A percentile compares a stretch with the other conserved stretches of the same genome.
These are phyloP conservation scores for Barnettozyma populi DNA, from an alignment of 805 yeast species.

Conservation along the genomic window DNA sequence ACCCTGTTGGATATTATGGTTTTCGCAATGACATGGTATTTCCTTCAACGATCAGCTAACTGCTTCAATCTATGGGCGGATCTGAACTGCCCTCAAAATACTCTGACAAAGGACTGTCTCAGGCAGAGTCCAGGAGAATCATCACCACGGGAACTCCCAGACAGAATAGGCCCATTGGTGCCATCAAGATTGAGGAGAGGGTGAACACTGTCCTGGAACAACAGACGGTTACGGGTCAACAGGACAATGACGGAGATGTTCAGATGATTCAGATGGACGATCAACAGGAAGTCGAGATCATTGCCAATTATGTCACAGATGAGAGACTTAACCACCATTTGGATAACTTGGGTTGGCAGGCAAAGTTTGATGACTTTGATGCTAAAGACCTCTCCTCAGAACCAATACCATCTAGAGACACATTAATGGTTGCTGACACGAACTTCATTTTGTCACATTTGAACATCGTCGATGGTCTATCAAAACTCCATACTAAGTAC, in stretches of 20 bases:
- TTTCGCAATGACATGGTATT: too few relatives aligned
- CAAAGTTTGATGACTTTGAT: background rate
- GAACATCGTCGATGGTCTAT: conserved; percentile 48
- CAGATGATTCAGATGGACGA: conserved; percentile 47
- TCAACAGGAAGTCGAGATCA: conserved; percentile 36
- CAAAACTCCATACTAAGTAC: conserved; percentile 34
- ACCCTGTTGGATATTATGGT: too few relatives aligned
- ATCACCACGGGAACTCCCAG: conserved; percentile 18
- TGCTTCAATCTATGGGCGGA: background rate
- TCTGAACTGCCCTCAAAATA: conserved; percentile 23
- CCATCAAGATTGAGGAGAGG: conserved; percentile 21
- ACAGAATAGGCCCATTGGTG: conserved; percentile 20
- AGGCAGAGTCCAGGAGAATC: conserved; percentile 11
- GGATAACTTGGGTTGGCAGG: background rate
- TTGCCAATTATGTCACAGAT: conserved; percentile 36
- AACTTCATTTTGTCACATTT: conserved; percentile 75
- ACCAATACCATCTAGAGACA: conserved; percentile 12
- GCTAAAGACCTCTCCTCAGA: background rate
- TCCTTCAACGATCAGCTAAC: too few relatives aligned
- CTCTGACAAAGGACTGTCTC: conserved; percentile 19
- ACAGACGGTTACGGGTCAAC: background rate
- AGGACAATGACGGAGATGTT: conserved; percentile 30
- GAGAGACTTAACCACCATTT: conserved; percentile 10
- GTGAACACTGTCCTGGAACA: conserved; percentile 15
- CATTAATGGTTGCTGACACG: conserved; percentile 69